These are phyloP conservation scores for Suhomyces guaymorum DNA, from an alignment of 1,139 yeast species.

Conservation along the genomic window DNA sequence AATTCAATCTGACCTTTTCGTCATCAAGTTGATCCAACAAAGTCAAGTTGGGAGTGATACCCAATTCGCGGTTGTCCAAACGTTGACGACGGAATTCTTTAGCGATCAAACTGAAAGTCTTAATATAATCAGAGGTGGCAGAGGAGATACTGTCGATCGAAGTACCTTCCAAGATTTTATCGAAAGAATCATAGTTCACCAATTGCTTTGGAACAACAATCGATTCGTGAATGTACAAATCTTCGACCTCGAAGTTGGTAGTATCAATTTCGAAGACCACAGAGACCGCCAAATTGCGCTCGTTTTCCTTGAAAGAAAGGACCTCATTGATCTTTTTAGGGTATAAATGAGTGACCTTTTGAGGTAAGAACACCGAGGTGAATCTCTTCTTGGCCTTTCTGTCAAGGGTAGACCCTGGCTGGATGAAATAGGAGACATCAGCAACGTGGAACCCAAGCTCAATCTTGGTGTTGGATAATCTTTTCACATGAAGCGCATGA, in stretches of 20 bases:
- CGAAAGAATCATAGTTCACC: conserved; percentile 55
- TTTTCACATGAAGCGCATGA: conserved; percentile 76
- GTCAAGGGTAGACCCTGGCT: conserved; percentile 74
- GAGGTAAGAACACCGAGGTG: conserved; percentile 88
- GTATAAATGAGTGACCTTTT: conserved; percentile 65
- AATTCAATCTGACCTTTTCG: conserved; percentile 68
- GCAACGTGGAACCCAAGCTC: conserved; percentile 80
- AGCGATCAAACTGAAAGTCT: conserved; percentile 65
- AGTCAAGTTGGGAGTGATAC: conserved; percentile 58
- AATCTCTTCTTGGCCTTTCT: conserved; percentile 91
- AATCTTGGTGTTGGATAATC: conserved; percentile 56
- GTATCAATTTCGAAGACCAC: conserved; percentile 83
- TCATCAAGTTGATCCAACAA: conserved; percentile 83
- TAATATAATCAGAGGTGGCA: conserved; percentile 67
- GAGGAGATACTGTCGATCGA: conserved; percentile 40
- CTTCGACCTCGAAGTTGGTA: conserved; percentile 68
- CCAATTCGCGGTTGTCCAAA: conserved; percentile 51
- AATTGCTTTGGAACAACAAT: conserved; percentile 61
- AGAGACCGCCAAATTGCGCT: conserved; percentile 68
- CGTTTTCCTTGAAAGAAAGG: conserved; percentile 64
- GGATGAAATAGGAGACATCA: conserved; percentile 73
- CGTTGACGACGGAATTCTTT: conserved; percentile 75
- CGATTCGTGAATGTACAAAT: conserved; percentile 77
- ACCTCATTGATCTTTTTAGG: conserved; percentile 64
- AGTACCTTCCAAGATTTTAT: conserved; percentile 43